Base-by-base conservation (phyloP, 257 asterid genomes). In the Solanum ahanhuiri region DNA sequence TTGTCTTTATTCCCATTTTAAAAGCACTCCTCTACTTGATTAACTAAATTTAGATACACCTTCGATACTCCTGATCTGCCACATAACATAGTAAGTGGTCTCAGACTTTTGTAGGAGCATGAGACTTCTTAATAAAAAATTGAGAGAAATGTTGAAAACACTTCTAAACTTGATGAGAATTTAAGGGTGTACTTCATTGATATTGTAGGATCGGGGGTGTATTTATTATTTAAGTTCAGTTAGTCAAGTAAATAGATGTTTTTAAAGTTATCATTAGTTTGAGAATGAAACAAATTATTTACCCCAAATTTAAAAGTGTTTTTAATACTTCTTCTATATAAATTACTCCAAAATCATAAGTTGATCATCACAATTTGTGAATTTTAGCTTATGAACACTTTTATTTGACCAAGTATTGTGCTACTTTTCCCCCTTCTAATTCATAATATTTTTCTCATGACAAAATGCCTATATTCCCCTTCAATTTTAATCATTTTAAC, bases 1-100 rank as follows among this genome's bases (percentile, higher is more conserved):
- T 17, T 51, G 1, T 15, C 0, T 0, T 17, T 17, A 0, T 51
- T 51, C 0, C 0, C 60, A 51, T 5, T 18, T 54, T 18, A 54
- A 54, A 54, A 54, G 23, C n/a, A 54, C 23, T 54, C n/a, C 0
- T 54, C 64, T 1, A 54, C 64, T 54, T 54, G 64, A 54, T 18
- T 54, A 7, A 20, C 9, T 18, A 54, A 54, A 6, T 17, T 54
- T 54, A 18, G 23, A 18, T 54, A 6, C 63, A 3, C 10, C 2
- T 54, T 54, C 6, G 23, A 18, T 54, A 6, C 63, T 3, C 10
- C 2, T 18, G 1, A 18, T 54, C 0, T 18, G 4, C 10, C 10
- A 54, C 10, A 20, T 18, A 4, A 54, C 64, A 18, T 54, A 18
- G 64, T 54, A 54, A 54, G 0, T 54, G 10, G 0, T 6, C 4